Evolutionary conservation across 2,329 filamentous ascomycete species (phyloP).

Genomic region (Cytospora piceae): DNA sequence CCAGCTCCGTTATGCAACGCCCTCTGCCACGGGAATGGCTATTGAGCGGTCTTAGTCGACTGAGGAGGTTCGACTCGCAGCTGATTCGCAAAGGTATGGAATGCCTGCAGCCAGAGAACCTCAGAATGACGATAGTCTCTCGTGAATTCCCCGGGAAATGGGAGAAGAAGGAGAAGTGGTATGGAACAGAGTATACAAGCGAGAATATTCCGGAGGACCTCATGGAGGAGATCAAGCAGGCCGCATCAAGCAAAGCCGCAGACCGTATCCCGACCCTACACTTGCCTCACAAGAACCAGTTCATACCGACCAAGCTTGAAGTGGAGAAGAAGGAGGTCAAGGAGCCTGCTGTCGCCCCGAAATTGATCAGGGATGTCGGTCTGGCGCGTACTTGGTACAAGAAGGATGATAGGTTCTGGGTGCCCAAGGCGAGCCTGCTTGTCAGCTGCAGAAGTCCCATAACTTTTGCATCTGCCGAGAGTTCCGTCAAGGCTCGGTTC

Average conservation of each 20-base stretch:
- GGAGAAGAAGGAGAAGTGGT: conserved; percentile 94
- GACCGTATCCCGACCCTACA: conserved; percentile 73
- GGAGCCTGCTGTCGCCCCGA: conserved; percentile 73
- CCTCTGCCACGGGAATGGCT: conserved; percentile 85
- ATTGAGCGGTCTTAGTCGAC: conserved; percentile 75
- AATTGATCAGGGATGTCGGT: conserved; percentile 82
- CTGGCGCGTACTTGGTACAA: conserved; percentile 90
- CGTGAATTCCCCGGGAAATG: conserved; percentile 82
- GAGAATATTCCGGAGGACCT: conserved; percentile 80
- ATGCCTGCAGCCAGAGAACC: conserved; percentile 83
- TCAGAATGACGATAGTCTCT: conserved; percentile 81
- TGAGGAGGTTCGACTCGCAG: conserved; percentile 80
- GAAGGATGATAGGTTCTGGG: conserved; percentile 98
- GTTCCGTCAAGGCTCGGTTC: conserved; percentile 75
- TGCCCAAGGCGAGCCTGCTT: conserved; percentile 87
- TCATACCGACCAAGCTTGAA: conserved; percentile 89
- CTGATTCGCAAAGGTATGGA: conserved; percentile 74
- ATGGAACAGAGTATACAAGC: conserved; percentile 89
- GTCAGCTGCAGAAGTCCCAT: conserved; percentile 80
- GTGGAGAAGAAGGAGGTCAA: conserved; percentile 93
- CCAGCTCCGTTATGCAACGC: conserved; percentile 89
- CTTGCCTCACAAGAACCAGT: conserved; percentile 91
- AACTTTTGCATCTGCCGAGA: conserved; percentile 77
- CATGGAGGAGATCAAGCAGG: conserved; percentile 69
- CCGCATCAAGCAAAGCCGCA: conserved; percentile 59